Base-by-base conservation (phyloP, 176 grass and related monocot genomes). In the Puya raimondii region DNA sequence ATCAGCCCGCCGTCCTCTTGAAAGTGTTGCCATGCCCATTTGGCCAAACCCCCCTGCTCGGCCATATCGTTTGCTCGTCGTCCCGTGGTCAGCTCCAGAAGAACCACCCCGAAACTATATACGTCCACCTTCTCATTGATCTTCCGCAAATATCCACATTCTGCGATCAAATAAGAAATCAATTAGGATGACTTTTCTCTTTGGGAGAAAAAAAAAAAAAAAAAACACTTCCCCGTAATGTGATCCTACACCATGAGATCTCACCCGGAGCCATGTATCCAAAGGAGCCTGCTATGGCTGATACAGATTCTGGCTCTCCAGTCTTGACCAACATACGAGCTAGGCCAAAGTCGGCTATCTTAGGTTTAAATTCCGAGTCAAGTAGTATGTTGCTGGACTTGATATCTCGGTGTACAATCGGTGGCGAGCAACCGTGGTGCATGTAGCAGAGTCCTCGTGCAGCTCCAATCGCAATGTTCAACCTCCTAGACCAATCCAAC, bases 341-440 rank as follows among this genome's bases (percentile, higher is more conserved):
- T 1, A 94, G 80, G 0, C 90, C 86, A 2, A 94, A 94, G 27
- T 94, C 90, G 0, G 86, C 90, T 7, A 94, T 66, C 78, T 87
- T 94, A 0, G 86, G 86, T 0, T 18, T 53, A 68, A 89, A 94
- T 1, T 10, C 63, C 10, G 65, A 67, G 65, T 94, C 91, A 0
- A 94, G 70, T 18, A 94, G 71, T 68, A 89, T 94, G 65, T 94
- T 94, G 69, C 86, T 89, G 11, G 91, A 94, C 74, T 94, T 94
- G 23, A 94, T 57, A 6, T 94, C 91, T 0, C 91, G 80, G 63
- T 94, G 91, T 54, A 94, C 50, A 11, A 89, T 65, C 2, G 83
- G 72, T 49, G 67, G 56, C 4, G 51, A 25, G 23, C 52, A 77
- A 47, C 89, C 78, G 0, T 89, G 57, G 65, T 94, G 91, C 91